A percentile compares a stretch with the other conserved stretches of the same genome.
phyloP scores from a whole-genome alignment of 1,284 basidiomycete species.

The Bondarzewia mesenterica region DNA sequence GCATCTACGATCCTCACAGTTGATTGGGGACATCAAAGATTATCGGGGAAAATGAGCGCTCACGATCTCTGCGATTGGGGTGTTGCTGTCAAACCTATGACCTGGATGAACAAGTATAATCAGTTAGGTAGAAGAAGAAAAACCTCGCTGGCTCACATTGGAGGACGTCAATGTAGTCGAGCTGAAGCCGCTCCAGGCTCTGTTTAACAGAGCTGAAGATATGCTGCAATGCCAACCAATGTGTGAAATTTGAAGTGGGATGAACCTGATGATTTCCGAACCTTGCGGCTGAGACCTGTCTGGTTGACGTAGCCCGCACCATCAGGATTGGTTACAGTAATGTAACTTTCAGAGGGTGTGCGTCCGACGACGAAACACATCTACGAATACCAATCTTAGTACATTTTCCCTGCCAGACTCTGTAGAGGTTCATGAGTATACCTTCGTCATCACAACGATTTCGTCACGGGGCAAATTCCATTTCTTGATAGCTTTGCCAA shows the following conservation, averaged over 20 bases:
- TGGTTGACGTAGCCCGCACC: constrained; percentile 29
- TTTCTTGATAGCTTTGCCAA: constrained; percentile 38
- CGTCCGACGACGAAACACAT: background rate
- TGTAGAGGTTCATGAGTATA: background rate
- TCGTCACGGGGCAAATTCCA: constrained; percentile 33
- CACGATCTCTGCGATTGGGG: constrained; percentile 17
- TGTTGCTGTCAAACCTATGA: constrained; percentile 18
- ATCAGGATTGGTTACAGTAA: constrained; percentile 13
- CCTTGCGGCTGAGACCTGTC: constrained; percentile 32
- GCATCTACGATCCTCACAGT: constrained; percentile 23
- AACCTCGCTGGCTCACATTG: constrained; percentile 14
- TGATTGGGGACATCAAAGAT: background rate
- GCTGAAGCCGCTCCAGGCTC: constrained; percentile 30
- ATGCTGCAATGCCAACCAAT: constrained; percentile 22
- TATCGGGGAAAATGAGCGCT: background rate
- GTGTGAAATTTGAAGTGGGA: background rate
- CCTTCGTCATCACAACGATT: constrained; percentile 35
- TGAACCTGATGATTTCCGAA: constrained; percentile 17
- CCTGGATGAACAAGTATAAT: constrained; percentile 10
- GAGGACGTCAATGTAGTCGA: constrained; percentile 38
- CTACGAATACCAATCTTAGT: background rate
- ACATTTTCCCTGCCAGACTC: background rate
- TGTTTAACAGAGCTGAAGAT: constrained; percentile 37
- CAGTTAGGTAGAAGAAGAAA: background rate
- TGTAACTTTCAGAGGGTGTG: constrained; percentile 6